Evolutionary conservation across 2,329 filamentous ascomycete genomes (phyloP), one percentile per base, ranked within the genome.

Genomic region (Hortaea werneckii): DNA sequence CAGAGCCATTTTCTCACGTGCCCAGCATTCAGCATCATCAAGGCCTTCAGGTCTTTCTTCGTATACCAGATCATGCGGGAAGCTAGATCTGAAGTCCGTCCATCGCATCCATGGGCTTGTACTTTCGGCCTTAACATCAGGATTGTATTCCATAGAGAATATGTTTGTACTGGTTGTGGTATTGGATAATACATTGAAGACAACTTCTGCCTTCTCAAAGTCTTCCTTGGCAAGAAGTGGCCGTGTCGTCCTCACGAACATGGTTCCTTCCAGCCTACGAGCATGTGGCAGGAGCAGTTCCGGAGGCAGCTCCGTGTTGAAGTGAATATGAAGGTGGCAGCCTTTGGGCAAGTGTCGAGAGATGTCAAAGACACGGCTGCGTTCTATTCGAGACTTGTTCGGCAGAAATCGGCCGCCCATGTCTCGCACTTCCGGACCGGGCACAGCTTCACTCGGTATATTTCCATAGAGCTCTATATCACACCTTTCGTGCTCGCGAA

Each of bases 281-380:
- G 69, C 68, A 70, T 75, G 52, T 68, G 77, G 53, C 70, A 87
- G 68, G 13, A 87, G 68, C 5, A 79, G 71, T 1, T 69, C 61
- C 7, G 83, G 81, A 10, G 71, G 67, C 4, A 87, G 67, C 49
- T 83, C 85, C n/a, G 83, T 76, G 60, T 87, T 88, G 70, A 85
- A 87, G 62, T 88, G 84, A 26, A 87, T 76, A 61, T 88, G 84
- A 26, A 87, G 68, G 58, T 87, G 80, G 0, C 76, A 75, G 2
- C 83, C 84, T 62, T 88, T 88, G 37, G 84, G 84, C 69, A 85
- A 75, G 46, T 62, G 58, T 29, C 67, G 67, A 5, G 79, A 75
- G 26, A 83, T 72, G 28, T 68, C 54, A 54, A 80, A 78, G 11
- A 87, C 58, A 38, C 67, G 63, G 6, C 82, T 85, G 40, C 70